Evolutionary conservation across 208 protist genomes (phyloP).

Genomic region (Lotmaria passim): DNA sequence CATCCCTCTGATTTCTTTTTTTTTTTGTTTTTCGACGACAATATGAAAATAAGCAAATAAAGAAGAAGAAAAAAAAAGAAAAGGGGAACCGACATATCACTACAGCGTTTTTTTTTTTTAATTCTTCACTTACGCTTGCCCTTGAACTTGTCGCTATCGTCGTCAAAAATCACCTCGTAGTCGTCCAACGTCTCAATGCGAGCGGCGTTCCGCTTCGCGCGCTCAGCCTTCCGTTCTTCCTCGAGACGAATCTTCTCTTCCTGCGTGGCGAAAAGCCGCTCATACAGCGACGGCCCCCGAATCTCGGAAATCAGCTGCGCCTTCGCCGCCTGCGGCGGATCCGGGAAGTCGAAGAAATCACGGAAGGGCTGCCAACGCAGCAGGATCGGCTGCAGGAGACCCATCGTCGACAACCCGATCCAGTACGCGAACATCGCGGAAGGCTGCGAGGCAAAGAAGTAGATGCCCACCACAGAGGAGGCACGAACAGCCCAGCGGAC

Average conservation of each 20-base stretch:
- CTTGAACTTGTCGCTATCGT: conserved; percentile 26
- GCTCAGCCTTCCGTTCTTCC: conserved; percentile 47
- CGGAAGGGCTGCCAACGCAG: conserved; percentile 88
- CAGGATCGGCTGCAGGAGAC: conserved; percentile 83
- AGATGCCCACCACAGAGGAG: conserved; percentile 69
- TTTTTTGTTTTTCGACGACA: too few relatives aligned
- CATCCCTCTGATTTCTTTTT: too few relatives aligned
- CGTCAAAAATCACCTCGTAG: conserved; percentile 79
- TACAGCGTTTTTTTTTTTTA: too few relatives aligned
- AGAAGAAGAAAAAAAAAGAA: too few relatives aligned
- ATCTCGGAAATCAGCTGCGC: conserved; percentile 65
- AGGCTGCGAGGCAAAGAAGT: conserved; percentile 81
- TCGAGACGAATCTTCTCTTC: conserved; percentile 62
- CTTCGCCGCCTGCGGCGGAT: conserved; percentile 78
- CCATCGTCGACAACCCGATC: conserved; percentile 84
- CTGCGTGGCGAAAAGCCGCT: conserved; percentile 70
- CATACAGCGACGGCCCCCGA: conserved; percentile 71
- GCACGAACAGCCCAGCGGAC: conserved; percentile 79
- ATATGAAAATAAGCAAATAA: too few relatives aligned
- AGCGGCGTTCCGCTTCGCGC: conserved; percentile 41
- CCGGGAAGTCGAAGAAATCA: conserved; percentile 82
- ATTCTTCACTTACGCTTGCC: conserved; percentile 14
- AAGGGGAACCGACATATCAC: too few relatives aligned
- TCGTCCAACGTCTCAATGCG: conserved; percentile 76
- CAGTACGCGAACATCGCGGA: conserved; percentile 90